Percentiles rank a stretch among this genome's conserved stretches.
phyloP scores from a whole-genome alignment of 768 basidiomycete genomes.

The Tylopilus rubrobrunneus region DNA sequence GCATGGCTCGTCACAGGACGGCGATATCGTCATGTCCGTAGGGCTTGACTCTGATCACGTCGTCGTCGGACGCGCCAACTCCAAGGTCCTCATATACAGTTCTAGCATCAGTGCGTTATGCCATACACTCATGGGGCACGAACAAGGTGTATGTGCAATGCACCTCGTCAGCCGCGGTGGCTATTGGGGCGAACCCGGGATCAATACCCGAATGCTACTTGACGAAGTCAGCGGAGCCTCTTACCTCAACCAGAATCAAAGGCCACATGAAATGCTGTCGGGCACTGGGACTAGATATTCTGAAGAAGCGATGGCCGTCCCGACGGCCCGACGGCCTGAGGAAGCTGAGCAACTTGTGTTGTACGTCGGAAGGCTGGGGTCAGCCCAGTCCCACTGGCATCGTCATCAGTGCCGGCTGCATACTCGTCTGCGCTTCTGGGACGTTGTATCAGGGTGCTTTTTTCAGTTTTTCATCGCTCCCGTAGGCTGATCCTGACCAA shows the following conservation, averaged over 20 bases:
- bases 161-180: conserved; percentile 73
- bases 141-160: conserved; percentile 94
- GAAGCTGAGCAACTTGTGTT: conserved; percentile 51
- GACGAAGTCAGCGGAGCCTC: conserved; percentile 24
- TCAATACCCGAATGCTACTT: conserved; percentile 11
- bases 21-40: conserved; percentile 80
- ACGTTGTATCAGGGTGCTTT: conserved; percentile 72
- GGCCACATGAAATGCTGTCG: conserved; percentile 37
- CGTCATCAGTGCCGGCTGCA: conserved; percentile 91
- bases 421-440: conserved; percentile 89
- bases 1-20: conserved; percentile 30
- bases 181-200: no score
- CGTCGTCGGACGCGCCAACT: conserved; percentile 84
- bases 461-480: not conserved
- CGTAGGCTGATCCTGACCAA: conserved; percentile 1
- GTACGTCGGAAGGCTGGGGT: conserved; percentile 84
- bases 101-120: conserved; percentile 71
- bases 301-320: conserved; percentile 20
- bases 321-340: conserved; percentile 16
- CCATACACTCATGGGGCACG: no score
- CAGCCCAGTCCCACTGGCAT: conserved; percentile 76
- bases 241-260: conserved; percentile 11
- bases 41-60: no score
- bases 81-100: conserved; percentile 82
- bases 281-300: conserved; percentile 47